A percentile compares a stretch with the other conserved stretches of the same genome.
Evolutionary conservation across 345 rosid species (phyloP).

Genomic region (Boechera stricta): DNA sequence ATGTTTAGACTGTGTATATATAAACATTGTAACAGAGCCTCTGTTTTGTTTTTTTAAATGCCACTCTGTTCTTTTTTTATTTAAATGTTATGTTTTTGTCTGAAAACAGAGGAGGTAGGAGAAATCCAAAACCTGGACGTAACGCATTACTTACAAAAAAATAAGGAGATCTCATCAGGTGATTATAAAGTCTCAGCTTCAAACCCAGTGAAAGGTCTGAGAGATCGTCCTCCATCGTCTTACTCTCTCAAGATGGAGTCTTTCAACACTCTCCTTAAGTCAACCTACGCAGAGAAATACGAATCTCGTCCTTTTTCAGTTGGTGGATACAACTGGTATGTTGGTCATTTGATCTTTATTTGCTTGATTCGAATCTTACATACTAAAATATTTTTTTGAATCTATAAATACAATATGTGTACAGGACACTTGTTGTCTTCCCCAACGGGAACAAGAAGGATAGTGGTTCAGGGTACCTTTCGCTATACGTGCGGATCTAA

Average conservation of each 20-base stretch:
- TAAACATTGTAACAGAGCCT: not conserved
- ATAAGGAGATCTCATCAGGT: constrained; percentile 6
- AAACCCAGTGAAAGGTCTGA: not conserved
- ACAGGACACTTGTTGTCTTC: constrained; percentile 23
- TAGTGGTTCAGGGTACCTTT: constrained; percentile 7
- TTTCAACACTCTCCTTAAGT: constrained; percentile 8
- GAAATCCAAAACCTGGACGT: not conserved
- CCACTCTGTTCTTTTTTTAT: not conserved
- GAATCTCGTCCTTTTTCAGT: constrained; percentile 12
- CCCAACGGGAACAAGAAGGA: constrained; percentile 12
- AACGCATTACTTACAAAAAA: not conserved
- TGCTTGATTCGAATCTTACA: not conserved
- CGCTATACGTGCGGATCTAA: constrained; percentile 28
- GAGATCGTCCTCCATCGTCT: constrained; percentile 24
- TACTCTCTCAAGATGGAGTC: constrained; percentile 33
- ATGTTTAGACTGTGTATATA: no score
- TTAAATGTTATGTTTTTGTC: not conserved
- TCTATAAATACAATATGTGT: not conserved
- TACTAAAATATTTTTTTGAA: not conserved
- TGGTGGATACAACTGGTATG: constrained; percentile 14
- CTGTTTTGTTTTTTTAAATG: not conserved
- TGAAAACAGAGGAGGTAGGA: not conserved
- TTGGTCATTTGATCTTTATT: not conserved
- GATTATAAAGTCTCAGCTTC: constrained; percentile 24
- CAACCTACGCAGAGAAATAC: not conserved